Base-by-base conservation (phyloP, 2,329 filamentous ascomycete species). In the Dothidotthia symphoricarpi region DNA sequence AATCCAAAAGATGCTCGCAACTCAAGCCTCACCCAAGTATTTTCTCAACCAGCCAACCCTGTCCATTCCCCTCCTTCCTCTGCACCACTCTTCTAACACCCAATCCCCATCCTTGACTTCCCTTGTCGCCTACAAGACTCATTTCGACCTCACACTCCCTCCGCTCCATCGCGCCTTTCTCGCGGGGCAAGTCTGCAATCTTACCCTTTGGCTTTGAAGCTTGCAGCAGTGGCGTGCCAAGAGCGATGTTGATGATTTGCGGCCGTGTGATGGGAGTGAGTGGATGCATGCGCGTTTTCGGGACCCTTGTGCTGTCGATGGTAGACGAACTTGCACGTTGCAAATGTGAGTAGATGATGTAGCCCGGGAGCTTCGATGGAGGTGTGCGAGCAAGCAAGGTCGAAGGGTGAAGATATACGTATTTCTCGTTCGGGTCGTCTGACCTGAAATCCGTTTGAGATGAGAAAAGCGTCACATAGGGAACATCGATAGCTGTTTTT, bases 151-250 rank as follows among this genome's bases (percentile, higher is more conserved):
- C 94, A 54, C 86, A 89, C 67, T 93, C 85, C 32, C 90, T 77
- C 46, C 70, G 69, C 53, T 73, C 74, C 32, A 68, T 63, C 0
- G 70, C 73, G 9, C 65, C 69, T 31, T 28, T 37, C 16, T 43
- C 31, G 8, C 28, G 39, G 4, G 70, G 59, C 49, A 77, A 71
- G 11, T 69, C 69, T 26, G 69, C 70, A 45, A 86, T 78, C 72
- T 93, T 90, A 53, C 93, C 93, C 61, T 96, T 83, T 1, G 93
- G 91, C 71, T 97, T 97, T 3, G 88, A 87, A 51, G 91, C 89
- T 25, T 80, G 80, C 15, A 97, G 66, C 36, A 98, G 71, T 32
- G 89, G 87, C 10, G 93, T 97, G 0, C 86, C 87, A 61, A 88
- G 85, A 4, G 89, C 87, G 37, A 97, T 73, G 1, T 80, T 81